These are phyloP conservation scores for Botrytis squamosa DNA, from an alignment of 2,329 filamentous ascomycete species.

Conservation along the genomic window DNA sequence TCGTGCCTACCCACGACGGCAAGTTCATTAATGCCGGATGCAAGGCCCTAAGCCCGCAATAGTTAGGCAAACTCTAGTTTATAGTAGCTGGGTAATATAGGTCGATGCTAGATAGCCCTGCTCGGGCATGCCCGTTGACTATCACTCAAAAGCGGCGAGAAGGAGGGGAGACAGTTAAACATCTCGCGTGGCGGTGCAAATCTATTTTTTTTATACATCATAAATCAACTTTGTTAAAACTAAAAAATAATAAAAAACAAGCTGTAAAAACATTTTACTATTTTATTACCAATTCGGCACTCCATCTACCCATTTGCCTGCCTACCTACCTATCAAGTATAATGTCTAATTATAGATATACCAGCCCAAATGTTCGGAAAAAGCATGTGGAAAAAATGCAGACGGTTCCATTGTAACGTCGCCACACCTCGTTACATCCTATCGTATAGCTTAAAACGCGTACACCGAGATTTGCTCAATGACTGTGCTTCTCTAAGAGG, in stretches of 20 bases:
- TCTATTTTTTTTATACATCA: not conserved
- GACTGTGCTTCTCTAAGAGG: conserved; percentile 16
- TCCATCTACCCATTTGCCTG: not conserved
- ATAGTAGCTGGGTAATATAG: not conserved
- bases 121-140: conserved; percentile 17
- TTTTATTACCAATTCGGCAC: not conserved
- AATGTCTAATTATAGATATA: conserved; percentile 16
- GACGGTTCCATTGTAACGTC: not conserved
- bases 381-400: not conserved
- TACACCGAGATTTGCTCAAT: conserved; percentile 13
- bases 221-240: not conserved
- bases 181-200: conserved; percentile 18
- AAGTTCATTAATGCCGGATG: not conserved
- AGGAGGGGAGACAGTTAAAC: not conserved
- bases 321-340: not conserved
- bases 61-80: not conserved
- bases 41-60: not conserved
- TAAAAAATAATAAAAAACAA: not conserved
- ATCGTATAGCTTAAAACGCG: conserved; percentile 14
- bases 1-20: not conserved
- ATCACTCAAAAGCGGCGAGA: conserved; percentile 13
- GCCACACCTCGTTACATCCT: conserved; percentile 18
- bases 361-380: conserved; percentile 7
- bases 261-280: not conserved
- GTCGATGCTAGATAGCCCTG: not conserved